Conservation (phyloP, 805 yeast species). For the Wickerhamomyces silvicola region DNA sequence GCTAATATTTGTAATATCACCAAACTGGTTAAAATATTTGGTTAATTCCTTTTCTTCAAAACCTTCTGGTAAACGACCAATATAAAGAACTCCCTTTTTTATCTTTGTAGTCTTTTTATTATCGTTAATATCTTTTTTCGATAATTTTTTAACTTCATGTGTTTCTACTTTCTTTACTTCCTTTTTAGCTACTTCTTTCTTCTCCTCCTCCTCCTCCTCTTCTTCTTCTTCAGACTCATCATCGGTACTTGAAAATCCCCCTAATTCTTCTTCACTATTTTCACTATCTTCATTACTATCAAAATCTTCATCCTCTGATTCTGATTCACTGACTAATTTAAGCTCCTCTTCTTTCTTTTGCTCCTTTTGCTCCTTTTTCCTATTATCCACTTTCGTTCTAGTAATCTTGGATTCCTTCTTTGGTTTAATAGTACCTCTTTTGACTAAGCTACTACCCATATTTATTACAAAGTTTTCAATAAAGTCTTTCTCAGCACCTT, state of each 20-base stretch:
- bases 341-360: slow-evolving; percentile 20
- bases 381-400: slow-evolving; percentile 6
- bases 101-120: slow-evolving; percentile 20
- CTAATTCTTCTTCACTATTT: slow-evolving; percentile 5
- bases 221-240: slow-evolving; percentile 24
- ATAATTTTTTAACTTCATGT: slow-evolving; percentile 21
- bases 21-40: slow-evolving; percentile 86
- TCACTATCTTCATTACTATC: slow-evolving; percentile 7
- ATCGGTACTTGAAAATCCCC: slow-evolving; percentile 13
- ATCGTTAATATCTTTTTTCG: slow-evolving; percentile 15
- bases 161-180: slow-evolving; percentile 20
- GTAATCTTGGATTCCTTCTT: slow-evolving; percentile 10
- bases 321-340: slow-evolving; percentile 21
- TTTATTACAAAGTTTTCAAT: too few species aligned
- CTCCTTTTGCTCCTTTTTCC: slow-evolving; percentile 7
- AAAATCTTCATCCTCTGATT: slow-evolving; percentile 18
- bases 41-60: slow-evolving; percentile 74
- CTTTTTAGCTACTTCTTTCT: slow-evolving; percentile 16
- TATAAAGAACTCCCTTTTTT: slow-evolving; percentile 67
- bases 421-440: slow-evolving; percentile 16
- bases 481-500: too few species aligned
- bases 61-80: slow-evolving; percentile 90
- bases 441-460: slow-evolving; percentile 13
- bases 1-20: slow-evolving; percentile 70
- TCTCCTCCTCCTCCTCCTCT: slow-evolving; percentile 12